These are phyloP conservation scores for Citrus trifoliata DNA, from an alignment of 345 rosid species.

Conservation along the genomic window DNA sequence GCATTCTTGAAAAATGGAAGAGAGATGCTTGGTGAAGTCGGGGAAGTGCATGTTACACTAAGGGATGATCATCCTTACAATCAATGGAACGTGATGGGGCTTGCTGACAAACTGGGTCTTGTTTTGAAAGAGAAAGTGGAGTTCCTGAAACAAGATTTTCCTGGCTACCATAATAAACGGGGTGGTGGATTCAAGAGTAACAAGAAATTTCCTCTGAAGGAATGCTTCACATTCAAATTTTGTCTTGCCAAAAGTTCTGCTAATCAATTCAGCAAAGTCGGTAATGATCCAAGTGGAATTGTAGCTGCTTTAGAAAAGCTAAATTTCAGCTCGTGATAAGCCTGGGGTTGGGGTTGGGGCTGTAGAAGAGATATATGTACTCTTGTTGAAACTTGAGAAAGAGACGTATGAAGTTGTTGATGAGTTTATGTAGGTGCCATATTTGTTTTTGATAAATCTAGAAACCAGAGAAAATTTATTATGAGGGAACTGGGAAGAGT, in stretches of 20 bases:
- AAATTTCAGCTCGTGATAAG: too few species aligned
- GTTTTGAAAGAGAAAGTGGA: conserved; percentile 2
- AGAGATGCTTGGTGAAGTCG: not conserved
- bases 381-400: too few species aligned
- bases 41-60: conserved; percentile 12
- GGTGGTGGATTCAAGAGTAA: not conserved
- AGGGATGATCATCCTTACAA: conserved; percentile 2
- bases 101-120: not conserved
- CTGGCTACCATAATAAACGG: conserved; percentile 8
- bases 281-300: too few species aligned
- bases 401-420: too few species aligned
- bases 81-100: not conserved
- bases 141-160: not conserved
- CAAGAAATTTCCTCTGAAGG: not conserved
- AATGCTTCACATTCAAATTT: not conserved
- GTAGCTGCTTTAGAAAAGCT: too few species aligned
- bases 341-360: too few species aligned
- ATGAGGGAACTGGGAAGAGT: too few species aligned
- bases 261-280: too few species aligned
- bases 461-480: too few species aligned
- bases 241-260: not conserved
- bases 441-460: too few species aligned
- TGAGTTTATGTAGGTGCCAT: too few species aligned
- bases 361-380: too few species aligned
- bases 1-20: conserved; percentile 7